Base-by-base conservation (phyloP, 805 yeast genomes). In the Zygotorulaspora sp. region DNA sequence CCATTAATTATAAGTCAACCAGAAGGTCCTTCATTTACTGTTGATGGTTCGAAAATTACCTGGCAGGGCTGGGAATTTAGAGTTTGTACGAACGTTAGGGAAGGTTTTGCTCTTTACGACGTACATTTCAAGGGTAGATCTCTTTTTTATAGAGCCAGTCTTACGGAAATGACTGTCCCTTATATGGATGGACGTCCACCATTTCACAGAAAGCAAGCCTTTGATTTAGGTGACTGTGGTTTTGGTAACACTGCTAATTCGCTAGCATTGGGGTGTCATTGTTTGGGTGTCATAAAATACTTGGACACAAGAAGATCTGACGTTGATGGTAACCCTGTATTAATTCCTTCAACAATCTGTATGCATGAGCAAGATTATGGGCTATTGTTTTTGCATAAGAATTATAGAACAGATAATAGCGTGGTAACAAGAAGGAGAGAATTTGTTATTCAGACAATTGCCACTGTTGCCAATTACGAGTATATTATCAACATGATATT, bases 51-150 rank as follows among this genome's bases (percentile, higher is more conserved):
- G 45, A 77, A 77, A 57, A 72, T 84, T 49, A 62, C 66, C 43
- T 83, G 94, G 94, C 90, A 81, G 66, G 87, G 81, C 16, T 83
- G 92, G 92, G 81, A 78, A 59, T 81, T 83, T 66, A 72, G 81
- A 59, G 83, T 77, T 29, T 71, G 77, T 36, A 67, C 83, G 35
- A 78, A 78, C 52, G 78, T 75, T 35, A 78, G 94, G 69, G 94
- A 83, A 65, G 94, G 94, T 48, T 71, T 81, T 50, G 90, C 80
- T 21, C 49, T 83, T 22, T 83, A 83, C 60, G 84, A 83, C 49
- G 78, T 77, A 36, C 67, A 67, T 55, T 83, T 81, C 69, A 80
- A 82, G 61, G 90, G 89, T 35, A 77, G 92, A 64, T 80, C 83
- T 33, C 65, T 78, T 30, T 74, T 83, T 56, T 83, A 83, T 72